Evolutionary conservation across 768 basidiomycete species (phyloP).

Genomic region (Hygrophorus pudorinus): DNA sequence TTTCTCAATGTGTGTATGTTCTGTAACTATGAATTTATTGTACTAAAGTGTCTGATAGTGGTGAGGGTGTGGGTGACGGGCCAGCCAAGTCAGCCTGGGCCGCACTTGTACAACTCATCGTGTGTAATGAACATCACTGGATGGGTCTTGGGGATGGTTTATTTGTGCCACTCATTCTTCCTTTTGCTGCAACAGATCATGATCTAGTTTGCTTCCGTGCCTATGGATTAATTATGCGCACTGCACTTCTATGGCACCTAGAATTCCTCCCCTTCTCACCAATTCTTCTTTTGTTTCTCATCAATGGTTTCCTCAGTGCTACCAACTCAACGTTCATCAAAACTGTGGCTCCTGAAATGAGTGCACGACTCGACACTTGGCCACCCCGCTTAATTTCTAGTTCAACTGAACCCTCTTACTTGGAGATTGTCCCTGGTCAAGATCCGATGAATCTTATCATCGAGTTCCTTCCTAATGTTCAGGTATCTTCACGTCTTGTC

Average conservation of each 20-base stretch:
- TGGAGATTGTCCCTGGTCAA: not conserved
- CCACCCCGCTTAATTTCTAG: not conserved
- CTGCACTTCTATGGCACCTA: too few relatives aligned
- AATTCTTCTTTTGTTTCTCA: slow-evolving; percentile 2
- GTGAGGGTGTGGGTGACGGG: slow-evolving; percentile 4
- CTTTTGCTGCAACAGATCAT: not conserved
- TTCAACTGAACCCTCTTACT: not conserved
- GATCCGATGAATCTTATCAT: slow-evolving; percentile 1
- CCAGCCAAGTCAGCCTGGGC: slow-evolving; percentile 3
- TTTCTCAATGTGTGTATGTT: not conserved
- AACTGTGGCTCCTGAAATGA: slow-evolving; percentile 1
- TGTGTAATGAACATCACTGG: not conserved
- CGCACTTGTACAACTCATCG: not conserved
- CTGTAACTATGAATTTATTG: not conserved
- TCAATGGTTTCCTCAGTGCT: not conserved
- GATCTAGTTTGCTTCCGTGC: not conserved
- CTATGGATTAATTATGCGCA: slow-evolving; percentile 4
- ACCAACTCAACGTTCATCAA: not conserved
- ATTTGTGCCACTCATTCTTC: not conserved
- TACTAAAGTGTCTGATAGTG: not conserved
- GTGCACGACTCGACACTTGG: slow-evolving; percentile 1
- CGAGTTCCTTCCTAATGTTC: not conserved
- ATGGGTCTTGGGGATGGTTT: slow-evolving; percentile 1
- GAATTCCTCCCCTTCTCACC: slow-evolving; percentile 5
- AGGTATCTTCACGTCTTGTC: not conserved